Percentiles rank a stretch among this genome's conserved stretches.
These are phyloP conservation scores for Candida adriatica DNA, from an alignment of 805 yeast species.

Conservation along the genomic window DNA sequence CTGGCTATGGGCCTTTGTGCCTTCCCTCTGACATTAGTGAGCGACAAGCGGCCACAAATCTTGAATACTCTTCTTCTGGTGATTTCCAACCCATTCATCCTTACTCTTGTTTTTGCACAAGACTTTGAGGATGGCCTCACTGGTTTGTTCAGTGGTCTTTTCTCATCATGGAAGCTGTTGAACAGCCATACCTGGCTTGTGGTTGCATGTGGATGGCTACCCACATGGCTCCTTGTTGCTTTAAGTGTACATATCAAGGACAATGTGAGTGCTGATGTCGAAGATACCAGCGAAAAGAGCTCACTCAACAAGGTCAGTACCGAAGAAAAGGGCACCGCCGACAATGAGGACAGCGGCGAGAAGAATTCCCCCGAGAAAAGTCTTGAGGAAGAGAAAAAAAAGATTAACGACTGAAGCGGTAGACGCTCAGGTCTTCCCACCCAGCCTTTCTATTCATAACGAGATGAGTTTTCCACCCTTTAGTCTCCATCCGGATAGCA, in stretches of 20 bases:
- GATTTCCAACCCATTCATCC: conserved; percentile 46
- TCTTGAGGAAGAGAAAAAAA: no score
- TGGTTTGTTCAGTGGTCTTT: conserved; percentile 39
- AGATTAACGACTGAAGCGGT: no score
- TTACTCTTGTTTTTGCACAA: conserved; percentile 25
- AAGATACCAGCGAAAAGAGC: no score
- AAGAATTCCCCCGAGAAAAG: not conserved
- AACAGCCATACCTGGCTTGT: conserved; percentile 86
- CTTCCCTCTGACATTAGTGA: conserved; percentile 64
- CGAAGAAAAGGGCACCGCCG: no score
- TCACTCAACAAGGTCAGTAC: no score
- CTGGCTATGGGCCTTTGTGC: conserved; percentile 62
- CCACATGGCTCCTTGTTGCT: conserved; percentile 58
- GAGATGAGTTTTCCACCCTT: conserved; percentile 48
- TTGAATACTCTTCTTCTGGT: conserved; percentile 31
- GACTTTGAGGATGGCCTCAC: conserved; percentile 15
- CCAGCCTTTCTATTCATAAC: conserved; percentile 78
- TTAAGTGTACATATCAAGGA: conserved; percentile 19
- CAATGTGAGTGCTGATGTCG: conserved; percentile 2
- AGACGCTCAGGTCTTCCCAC: conserved; percentile 85
- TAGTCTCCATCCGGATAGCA: conserved; percentile 35
- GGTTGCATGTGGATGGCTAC: conserved; percentile 70
- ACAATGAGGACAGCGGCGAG: not conserved
- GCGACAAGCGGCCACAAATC: conserved; percentile 2
- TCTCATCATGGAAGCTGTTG: conserved; percentile 58